A percentile compares a stretch with the other conserved stretches of the same genome.
Evolutionary conservation across 495 filamentous ascomycete genomes (phyloP).

Genomic region (Talaromyces stipitatus): DNA sequence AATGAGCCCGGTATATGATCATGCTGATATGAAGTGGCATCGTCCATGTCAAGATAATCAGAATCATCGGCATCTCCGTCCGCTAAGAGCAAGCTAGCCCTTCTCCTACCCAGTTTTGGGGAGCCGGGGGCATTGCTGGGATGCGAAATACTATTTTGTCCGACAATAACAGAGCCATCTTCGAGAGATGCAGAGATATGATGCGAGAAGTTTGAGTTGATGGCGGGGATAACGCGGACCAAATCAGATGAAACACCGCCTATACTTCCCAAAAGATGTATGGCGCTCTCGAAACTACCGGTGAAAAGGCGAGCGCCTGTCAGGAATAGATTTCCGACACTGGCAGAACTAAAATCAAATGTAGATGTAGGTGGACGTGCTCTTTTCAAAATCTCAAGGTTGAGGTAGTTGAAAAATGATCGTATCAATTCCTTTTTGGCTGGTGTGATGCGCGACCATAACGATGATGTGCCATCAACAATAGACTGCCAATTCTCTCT

Average conservation of each 20-base stretch:
- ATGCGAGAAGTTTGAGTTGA: constrained; percentile 89
- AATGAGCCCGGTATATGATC: constrained; percentile 82
- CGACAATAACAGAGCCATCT: constrained; percentile 73
- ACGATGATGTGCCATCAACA: constrained; percentile 65
- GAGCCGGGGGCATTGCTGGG: constrained; percentile 47
- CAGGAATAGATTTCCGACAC: constrained; percentile 90
- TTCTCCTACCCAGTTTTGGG: constrained; percentile 7
- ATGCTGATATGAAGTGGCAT: constrained; percentile 52
- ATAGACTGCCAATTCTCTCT: constrained; percentile 78
- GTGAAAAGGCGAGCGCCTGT: constrained; percentile 77
- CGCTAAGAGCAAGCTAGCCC: constrained; percentile 32
- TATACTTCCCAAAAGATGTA: constrained; percentile 75
- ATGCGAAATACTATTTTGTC: constrained; percentile 90
- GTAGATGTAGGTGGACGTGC: constrained; percentile 63
- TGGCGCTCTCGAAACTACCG: constrained; percentile 72
- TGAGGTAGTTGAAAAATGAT: constrained; percentile 78
- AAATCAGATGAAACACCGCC: constrained; percentile 62
- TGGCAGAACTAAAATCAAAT: constrained; percentile 84
- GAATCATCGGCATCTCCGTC: constrained; percentile 48
- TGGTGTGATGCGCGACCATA: constrained; percentile 71
- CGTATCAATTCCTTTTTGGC: constrained; percentile 88
- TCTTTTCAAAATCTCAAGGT: constrained; percentile 86
- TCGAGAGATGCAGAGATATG: constrained; percentile 81
- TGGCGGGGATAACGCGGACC: constrained; percentile 75
- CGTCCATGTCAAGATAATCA: constrained; percentile 52